Conservation (phyloP, 345 rosid species). For the Camelina neglecta region DNA sequence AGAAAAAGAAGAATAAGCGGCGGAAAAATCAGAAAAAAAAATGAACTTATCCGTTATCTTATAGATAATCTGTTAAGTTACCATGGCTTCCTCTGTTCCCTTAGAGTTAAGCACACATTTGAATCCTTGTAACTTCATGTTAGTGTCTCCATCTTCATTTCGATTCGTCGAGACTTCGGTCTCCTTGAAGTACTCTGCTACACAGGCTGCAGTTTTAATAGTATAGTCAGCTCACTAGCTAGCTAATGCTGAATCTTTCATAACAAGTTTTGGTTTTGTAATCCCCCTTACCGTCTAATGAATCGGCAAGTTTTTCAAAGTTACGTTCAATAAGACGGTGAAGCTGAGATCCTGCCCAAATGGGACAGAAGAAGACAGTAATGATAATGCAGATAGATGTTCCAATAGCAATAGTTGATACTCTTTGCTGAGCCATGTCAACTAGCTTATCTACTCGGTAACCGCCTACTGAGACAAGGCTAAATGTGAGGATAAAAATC, state of each 20-base stretch:
- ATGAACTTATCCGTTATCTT: background rate
- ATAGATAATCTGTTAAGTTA: conserved; percentile 35
- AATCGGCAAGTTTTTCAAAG: conserved; percentile 63
- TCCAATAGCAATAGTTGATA: conserved; percentile 68
- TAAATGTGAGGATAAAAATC: conserved; percentile 85
- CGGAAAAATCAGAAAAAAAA: background rate
- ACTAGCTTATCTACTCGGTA: conserved; percentile 61
- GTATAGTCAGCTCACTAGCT: background rate
- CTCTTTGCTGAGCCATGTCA: conserved; percentile 64
- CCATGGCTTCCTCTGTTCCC: conserved; percentile 75
- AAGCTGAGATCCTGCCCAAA: conserved; percentile 84
- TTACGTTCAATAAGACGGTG: conserved; percentile 60
- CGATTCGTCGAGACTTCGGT: conserved; percentile 15
- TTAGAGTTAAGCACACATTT: conserved; percentile 74
- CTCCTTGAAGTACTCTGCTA: conserved; percentile 55
- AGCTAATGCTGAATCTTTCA: background rate
- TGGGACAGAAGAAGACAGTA: conserved; percentile 63
- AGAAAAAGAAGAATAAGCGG: background rate
- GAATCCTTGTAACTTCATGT: conserved; percentile 51
- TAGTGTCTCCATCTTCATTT: conserved; percentile 43
- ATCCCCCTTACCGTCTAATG: conserved; percentile 59
- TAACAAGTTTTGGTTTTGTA: background rate
- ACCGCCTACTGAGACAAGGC: conserved; percentile 69
- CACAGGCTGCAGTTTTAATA: conserved; percentile 51
- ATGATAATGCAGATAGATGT: conserved; percentile 62